Conservation (phyloP, 768 basidiomycete genomes). For the Tylopilus felleus region DNA sequence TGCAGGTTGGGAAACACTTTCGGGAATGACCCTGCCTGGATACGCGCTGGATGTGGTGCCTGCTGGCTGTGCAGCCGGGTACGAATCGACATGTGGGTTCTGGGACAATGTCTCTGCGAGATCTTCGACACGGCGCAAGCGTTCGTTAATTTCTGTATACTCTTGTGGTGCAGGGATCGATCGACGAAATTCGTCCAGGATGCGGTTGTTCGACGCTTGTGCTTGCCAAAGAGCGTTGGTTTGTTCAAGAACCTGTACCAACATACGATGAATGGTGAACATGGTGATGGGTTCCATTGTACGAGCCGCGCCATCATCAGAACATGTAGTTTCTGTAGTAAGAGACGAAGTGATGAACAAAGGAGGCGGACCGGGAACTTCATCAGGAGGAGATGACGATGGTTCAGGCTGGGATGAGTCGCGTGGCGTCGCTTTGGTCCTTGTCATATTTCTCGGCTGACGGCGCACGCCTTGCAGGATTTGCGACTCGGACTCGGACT, state of each 20-base stretch:
- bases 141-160: too few species aligned
- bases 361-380: neutral
- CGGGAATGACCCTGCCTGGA: neutral
- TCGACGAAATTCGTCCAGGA: too few species aligned
- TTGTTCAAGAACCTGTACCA: constrained; percentile 55
- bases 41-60: neutral
- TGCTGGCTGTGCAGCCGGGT: too few species aligned
- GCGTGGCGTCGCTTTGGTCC: too few species aligned
- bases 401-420: neutral
- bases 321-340: constrained; percentile 9
- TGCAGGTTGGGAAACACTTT: neutral
- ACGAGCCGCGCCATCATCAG: constrained; percentile 13
- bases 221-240: constrained; percentile 56
- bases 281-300: constrained; percentile 30
- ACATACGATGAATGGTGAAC: constrained; percentile 45
- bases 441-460: too few species aligned
- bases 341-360: neutral
- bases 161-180: too few species aligned
- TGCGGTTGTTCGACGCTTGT: constrained; percentile 34
- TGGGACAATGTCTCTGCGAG: constrained; percentile 8
- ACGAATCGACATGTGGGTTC: neutral
- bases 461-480: too few species aligned
- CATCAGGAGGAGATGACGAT: neutral
- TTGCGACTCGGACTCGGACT: too few species aligned
- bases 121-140: neutral